Base-by-base conservation (phyloP, 2,329 filamentous ascomycete species). In the Fusarium equiseti region DNA sequence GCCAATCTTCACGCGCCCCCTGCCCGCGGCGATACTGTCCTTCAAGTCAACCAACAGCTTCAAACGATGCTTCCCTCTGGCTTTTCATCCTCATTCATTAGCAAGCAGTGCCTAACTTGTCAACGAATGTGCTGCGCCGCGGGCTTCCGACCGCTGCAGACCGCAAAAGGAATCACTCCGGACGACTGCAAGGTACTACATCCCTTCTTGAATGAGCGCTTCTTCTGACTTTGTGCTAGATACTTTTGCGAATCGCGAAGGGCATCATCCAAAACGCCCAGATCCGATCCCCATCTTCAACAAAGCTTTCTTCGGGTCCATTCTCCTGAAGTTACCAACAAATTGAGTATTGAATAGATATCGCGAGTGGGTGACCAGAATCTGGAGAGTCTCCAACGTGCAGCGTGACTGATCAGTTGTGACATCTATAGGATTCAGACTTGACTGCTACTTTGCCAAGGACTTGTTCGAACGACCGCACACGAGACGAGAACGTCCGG, bases 241-340 rank as follows among this genome's bases (percentile, higher is more conserved):
- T 11, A 18, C 16, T 0, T 6, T 38, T 18, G 32, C 32, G 9
- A 38, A 18, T 6, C 2, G 5, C 16, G 3, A 38, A 11, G 16
- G 0, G 0, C 3, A 35, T 35, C 0, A 10, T 6, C 18, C 32
- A 0, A 11, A 11, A 1, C 32, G 32, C 16, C 32, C 9, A 38
- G 2, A 18, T 18, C 3, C 32, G 9, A 38, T 38, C 5, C 16
- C 5, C 32, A 18, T 18, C 16, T 18, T 35, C 16, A 10, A 18
- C 31, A 15, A 32, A 0, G 16, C 2, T 18, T 35, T 5, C 32
- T 2, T 35, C 32, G 32, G 18, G 1, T 18, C 32, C 9, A 18
- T 35, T 18, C 16, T 10, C 15, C 16, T 18, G 3, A 35, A 10
- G 16, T 18, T 6, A 10, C 32, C 32, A 6, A 35, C 16, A 35